These are phyloP conservation scores for Rhododendron mucronatum DNA, from an alignment of 148 eudicot genomes.

Conservation along the genomic window DNA sequence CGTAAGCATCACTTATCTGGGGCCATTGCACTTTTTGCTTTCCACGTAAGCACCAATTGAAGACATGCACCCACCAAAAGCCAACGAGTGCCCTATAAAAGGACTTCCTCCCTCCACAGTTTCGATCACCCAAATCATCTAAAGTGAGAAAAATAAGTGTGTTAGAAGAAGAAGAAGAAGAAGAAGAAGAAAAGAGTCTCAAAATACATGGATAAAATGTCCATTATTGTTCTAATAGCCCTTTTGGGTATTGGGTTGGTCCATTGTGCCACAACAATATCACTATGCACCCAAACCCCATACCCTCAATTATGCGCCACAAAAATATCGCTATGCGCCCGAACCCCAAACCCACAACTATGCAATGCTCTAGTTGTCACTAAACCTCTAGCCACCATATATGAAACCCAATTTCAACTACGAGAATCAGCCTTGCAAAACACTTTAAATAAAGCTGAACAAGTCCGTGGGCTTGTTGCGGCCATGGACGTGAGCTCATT, in stretches of 20 bases:
- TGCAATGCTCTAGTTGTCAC: conserved; percentile 26
- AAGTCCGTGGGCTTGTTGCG: conserved; percentile 26
- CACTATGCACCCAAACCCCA: conserved; percentile 40
- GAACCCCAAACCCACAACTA: conserved; percentile 22
- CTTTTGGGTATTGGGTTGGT: conserved; percentile 9
- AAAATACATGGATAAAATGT: background rate
- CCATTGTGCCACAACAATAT: conserved; percentile 23
- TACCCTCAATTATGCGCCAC: background rate
- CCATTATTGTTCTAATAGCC: background rate
- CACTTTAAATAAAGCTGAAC: conserved; percentile 36
- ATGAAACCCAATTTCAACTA: conserved; percentile 14
- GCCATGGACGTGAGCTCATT: conserved; percentile 32
- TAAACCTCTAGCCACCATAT: conserved; percentile 5
- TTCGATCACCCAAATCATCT: background rate
- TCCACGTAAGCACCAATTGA: background rate
- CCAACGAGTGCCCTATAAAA: background rate
- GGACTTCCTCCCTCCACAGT: background rate
- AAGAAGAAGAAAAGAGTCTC: background rate
- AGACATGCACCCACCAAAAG: background rate
- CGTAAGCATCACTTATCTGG: background rate
- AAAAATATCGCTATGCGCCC: background rate
- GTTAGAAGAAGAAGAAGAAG: too few species aligned
- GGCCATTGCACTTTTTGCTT: background rate
- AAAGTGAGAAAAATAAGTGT: background rate
- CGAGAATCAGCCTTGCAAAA: conserved; percentile 23